Base-by-base conservation (phyloP, 495 filamentous ascomycete genomes). In the Neurospora sp. region DNA sequence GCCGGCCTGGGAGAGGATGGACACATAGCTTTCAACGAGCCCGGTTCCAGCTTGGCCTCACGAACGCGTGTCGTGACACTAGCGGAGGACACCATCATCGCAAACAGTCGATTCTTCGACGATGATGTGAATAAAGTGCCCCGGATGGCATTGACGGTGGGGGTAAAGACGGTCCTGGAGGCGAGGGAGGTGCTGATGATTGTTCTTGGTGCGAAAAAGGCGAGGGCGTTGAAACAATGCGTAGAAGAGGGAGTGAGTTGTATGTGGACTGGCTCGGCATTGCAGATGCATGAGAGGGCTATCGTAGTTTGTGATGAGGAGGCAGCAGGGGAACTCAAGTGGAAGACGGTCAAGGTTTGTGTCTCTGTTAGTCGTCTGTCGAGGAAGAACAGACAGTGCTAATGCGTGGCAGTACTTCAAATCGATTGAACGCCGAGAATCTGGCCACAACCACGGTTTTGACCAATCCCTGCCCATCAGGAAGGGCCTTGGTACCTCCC, bases 11-110 rank as follows among this genome's bases (percentile, higher is more conserved):
- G 93, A 54, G 91, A 92, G 43, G 93, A 96, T 78, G 93, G 93
- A 10, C 93, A 96, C 80, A 92, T 96, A 73, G 93, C 93, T 45
- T 95, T 96, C 86, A 95, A 96, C 81, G 93, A 96, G 82, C 93
- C 93, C 24, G 93, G 93, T 11, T 93, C 92, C 4, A 93, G 91
- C 71, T 82, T 96, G 71, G 89, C 88, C 74, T 93, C 91, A 34
- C 87, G 92, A 48, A 95, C 93, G 5, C 87, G 93, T 62, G 92
- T 94, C 77, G 95, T 95, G 87, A 95, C 93, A 1, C 83, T 96
- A 42, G 92, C 93, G 8, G 94, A 94, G 77, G 93, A 94, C 80
- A 96, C 93, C 21, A 93, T 96, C 74, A 79, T 94, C 13, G 93
- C 92, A 72, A 96, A 96, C 79, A 92, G 90, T 36, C 86, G 93